Base-by-base conservation (phyloP, 768 basidiomycete species). In the Fistulinella prunicolor region DNA sequence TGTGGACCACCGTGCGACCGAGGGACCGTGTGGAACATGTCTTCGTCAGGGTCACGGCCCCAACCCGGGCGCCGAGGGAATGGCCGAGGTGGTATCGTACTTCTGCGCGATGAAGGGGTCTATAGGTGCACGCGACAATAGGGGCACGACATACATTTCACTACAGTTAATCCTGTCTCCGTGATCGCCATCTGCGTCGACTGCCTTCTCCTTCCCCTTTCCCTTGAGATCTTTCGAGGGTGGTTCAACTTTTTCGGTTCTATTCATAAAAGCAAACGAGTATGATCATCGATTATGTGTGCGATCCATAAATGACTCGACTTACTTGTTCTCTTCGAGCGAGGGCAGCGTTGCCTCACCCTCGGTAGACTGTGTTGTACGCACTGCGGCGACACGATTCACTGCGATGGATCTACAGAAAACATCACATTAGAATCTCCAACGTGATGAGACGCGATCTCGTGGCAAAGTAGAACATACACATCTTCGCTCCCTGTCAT, bases 11-110 rank as follows among this genome's bases (percentile, higher is more conserved):
- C 54, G 6, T 22, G 24, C 7, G 34, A 21, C 12, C 1, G 1
- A 1, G 55, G 52, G 16, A 51, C 36, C 3, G 9, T 43, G 28
- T 53, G 58, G 13, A 56, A 23, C 3, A 43, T 1, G 0, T 50
- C 30, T 4, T 57, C 58, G 0, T 30, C 8, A 0, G 42, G 49
- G 9, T 22, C 0, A 17, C 47, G 49, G 9, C 58, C 58, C 58
- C 46, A 51, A 4, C 54, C 58, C 0, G 13, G 46, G 14, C 28
- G 37, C 4, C 34, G 9, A 23, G 26, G 40, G 10, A 2, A 4
- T 1, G 37, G 20, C 10, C 50, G 19, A 17, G 34, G 9, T 4
- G n/a, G 28, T 4, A 40, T 34, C 9, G 12, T 34, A 28, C 12
- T 6, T 28, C 6, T 6, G 12, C 28, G 12, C 6, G 12, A 28